A percentile compares a stretch with the other conserved stretches of the same genome.
phyloP scores from a whole-genome alignment of 305 asterid species.

The Lippia alba region DNA sequence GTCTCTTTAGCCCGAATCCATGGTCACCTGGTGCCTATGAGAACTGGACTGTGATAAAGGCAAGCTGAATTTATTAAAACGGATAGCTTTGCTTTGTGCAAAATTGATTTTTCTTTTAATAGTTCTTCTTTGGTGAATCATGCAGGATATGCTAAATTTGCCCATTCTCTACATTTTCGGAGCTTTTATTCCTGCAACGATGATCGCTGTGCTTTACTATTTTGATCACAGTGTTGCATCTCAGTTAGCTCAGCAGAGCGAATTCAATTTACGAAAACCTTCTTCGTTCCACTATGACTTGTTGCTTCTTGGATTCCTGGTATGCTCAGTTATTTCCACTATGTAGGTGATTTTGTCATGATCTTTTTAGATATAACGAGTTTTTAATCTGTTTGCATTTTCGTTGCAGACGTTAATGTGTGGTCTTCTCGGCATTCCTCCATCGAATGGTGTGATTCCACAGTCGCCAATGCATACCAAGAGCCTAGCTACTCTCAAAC shows the following conservation, averaged over 20 bases:
- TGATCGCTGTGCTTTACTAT: conserved; percentile 96
- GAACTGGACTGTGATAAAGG: conserved; percentile 96
- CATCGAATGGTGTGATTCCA: conserved; percentile 91
- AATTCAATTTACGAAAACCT: conserved; percentile 86
- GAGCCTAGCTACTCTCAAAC: conserved; percentile 90
- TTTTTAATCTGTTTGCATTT: not conserved
- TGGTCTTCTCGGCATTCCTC: conserved; percentile 91
- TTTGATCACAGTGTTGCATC: conserved; percentile 96
- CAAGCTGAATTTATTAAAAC: conserved; percentile 35
- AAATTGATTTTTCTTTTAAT: not conserved
- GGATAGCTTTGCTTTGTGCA: not conserved
- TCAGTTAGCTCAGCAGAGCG: conserved; percentile 90
- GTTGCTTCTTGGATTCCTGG: conserved; percentile 86
- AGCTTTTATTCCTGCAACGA: conserved; percentile 87
- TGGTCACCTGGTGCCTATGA: conserved; percentile 91
- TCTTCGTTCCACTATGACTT: conserved; percentile 87
- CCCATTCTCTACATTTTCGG: conserved; percentile 78
- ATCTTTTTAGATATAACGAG: not conserved
- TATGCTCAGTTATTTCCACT: conserved; percentile 32
- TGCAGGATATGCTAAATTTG: conserved; percentile 82
- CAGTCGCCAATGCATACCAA: conserved; percentile 98
- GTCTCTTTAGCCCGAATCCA: conserved; percentile 93
- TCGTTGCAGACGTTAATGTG: conserved; percentile 76
- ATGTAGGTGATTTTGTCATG: not conserved
- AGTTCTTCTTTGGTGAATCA: conserved; percentile 11